Evolutionary conservation across 116 monocot species (phyloP).

Genomic region (Cymodocea nodosa): DNA sequence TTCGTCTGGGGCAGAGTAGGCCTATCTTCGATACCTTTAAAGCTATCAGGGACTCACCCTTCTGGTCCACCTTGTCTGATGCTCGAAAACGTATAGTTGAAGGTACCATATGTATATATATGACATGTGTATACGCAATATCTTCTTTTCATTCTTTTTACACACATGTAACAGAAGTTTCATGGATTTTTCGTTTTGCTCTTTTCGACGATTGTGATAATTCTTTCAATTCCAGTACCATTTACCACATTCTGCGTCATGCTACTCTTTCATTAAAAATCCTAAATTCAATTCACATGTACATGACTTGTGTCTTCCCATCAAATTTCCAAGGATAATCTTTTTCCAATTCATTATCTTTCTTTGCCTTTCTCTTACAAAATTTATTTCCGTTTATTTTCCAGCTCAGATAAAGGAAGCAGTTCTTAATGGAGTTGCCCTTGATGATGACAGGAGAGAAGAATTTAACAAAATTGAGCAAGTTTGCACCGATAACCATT

Average conservation of each 20-base stretch:
- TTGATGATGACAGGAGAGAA: constrained; percentile 69
- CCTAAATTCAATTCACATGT: too few relatives aligned
- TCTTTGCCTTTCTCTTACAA: not conserved
- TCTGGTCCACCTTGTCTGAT: constrained; percentile 45
- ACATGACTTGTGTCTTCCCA: too few relatives aligned
- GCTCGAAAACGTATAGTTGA: constrained; percentile 79
- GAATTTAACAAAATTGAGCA: constrained; percentile 96
- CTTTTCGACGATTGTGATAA: too few relatives aligned
- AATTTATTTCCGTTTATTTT: constrained; percentile 8
- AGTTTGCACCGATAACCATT: constrained; percentile 16
- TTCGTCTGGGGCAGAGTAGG: constrained; percentile 90
- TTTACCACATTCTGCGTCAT: too few relatives aligned
- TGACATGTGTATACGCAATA: too few relatives aligned
- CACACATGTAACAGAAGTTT: not conserved
- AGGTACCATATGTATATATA: constrained; percentile 20
- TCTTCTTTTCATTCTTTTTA: too few relatives aligned
- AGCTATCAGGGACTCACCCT: constrained; percentile 57
- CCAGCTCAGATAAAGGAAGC: constrained; percentile 94
- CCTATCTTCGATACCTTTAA: constrained; percentile 91
- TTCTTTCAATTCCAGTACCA: too few relatives aligned
- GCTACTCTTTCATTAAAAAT: too few relatives aligned
- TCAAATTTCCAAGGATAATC: too few relatives aligned
- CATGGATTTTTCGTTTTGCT: not conserved
- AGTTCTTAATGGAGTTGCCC: constrained; percentile 87
- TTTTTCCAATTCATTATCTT: not conserved